Percentiles rank a stretch among this genome's conserved stretches.
Conservation (phyloP, 305 asterid genomes). For the Rubia tinctorum region DNA sequence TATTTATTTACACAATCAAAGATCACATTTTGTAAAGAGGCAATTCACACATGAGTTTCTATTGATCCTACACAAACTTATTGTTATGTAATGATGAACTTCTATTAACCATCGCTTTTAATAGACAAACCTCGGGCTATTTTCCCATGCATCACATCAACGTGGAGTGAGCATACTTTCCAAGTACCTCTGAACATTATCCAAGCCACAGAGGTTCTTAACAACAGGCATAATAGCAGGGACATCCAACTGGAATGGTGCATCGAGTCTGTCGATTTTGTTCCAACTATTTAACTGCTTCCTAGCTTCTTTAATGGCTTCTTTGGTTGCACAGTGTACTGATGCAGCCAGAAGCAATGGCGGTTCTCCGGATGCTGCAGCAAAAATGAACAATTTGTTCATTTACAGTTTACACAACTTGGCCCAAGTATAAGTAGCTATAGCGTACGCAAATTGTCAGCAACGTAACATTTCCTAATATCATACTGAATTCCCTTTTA, state of each 20-base stretch:
- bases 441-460: not conserved
- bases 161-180: slow-evolving; percentile 21
- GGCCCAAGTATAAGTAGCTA: not conserved
- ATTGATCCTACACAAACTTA: too few species aligned
- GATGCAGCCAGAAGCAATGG: slow-evolving; percentile 68
- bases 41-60: too few species aligned
- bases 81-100: too few species aligned
- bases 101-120: not conserved
- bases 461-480: not conserved
- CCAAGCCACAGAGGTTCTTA: slow-evolving; percentile 55
- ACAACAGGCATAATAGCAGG: slow-evolving; percentile 71
- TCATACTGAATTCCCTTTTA: not conserved
- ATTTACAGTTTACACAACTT: too few species aligned
- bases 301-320: slow-evolving; percentile 65
- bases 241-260: slow-evolving; percentile 48
- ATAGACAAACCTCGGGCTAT: not conserved
- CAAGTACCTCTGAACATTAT: slow-evolving; percentile 49
- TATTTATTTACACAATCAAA: too few species aligned
- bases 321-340: slow-evolving; percentile 71
- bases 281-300: slow-evolving; percentile 51
- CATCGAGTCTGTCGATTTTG: slow-evolving; percentile 32
- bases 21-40: too few species aligned
- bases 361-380: slow-evolving; percentile 77
- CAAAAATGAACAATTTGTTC: not conserved
- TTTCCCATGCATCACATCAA: slow-evolving; percentile 5